Conservation (phyloP, 1,284 basidiomycete species). For the Gomphus bonarii region DNA sequence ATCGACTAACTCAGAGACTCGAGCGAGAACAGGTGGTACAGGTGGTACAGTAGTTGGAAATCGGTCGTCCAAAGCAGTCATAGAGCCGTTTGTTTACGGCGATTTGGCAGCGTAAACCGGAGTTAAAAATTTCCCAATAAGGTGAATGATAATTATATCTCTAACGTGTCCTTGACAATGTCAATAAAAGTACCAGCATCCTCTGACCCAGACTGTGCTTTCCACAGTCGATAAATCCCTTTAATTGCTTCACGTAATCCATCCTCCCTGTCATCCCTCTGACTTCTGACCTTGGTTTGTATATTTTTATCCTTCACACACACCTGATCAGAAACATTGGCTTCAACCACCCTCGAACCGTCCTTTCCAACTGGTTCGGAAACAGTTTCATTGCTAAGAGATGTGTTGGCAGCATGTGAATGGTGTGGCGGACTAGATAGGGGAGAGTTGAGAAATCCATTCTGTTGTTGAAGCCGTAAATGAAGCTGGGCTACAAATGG, state of each 20-base stretch:
- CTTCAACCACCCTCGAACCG: neutral
- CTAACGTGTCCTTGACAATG: constrained; percentile 3
- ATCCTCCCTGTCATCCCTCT: neutral
- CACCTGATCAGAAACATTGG: neutral
- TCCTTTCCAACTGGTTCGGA: neutral
- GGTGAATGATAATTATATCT: neutral
- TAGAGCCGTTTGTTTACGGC: neutral
- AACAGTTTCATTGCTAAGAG: neutral
- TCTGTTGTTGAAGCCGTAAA: constrained; percentile 4
- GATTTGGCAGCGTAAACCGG: neutral
- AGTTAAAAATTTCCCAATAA: constrained; percentile 2
- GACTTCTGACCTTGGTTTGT: neutral
- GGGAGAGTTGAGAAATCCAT: neutral
- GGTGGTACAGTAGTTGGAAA: neutral
- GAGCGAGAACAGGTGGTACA: constrained; percentile 1
- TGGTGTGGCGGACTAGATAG: neutral
- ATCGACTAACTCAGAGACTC: constrained; percentile 43
- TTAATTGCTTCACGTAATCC: constrained; percentile 2
- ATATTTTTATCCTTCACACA: neutral
- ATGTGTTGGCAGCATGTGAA: neutral
- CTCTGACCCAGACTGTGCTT: neutral
- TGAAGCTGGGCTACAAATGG: constrained; percentile 6
- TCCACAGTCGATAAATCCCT: constrained; percentile 8
- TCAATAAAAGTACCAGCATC: constrained; percentile 1
- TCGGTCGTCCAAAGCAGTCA: neutral